phyloP scores from a whole-genome alignment of 2,329 filamentous ascomycete genomes.

The Aspergillus novofumigatus region DNA sequence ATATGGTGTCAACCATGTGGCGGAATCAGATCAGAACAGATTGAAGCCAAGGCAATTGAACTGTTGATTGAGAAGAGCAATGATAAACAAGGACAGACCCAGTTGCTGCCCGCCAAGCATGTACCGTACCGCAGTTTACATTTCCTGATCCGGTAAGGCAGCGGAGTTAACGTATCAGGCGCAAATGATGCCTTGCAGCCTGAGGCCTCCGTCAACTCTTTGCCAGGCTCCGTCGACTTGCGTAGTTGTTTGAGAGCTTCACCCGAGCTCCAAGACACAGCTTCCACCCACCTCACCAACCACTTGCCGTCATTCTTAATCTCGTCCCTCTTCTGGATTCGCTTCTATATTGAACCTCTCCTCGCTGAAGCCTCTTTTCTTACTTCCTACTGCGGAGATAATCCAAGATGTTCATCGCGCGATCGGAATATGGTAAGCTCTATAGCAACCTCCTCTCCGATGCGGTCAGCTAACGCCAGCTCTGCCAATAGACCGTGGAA shows the following conservation, averaged over 20 bases:
- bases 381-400: constrained; percentile 23
- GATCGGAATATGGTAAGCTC: constrained; percentile 95
- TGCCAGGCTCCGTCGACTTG: constrained; percentile 33
- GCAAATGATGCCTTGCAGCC: constrained; percentile 12
- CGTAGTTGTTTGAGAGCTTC: constrained; percentile 33
- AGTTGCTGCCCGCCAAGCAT: constrained; percentile 3
- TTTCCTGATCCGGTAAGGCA: background rate
- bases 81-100: background rate
- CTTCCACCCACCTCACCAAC: constrained; percentile 15
- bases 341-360: background rate
- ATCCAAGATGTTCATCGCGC: constrained; percentile 95
- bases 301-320: background rate
- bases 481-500: constrained; percentile 72
- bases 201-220: constrained; percentile 21
- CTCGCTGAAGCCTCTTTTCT: background rate
- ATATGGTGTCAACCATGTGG: constrained; percentile 21
- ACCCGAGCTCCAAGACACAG: constrained; percentile 21
- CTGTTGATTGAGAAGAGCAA: background rate
- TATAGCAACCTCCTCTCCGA: constrained; percentile 21
- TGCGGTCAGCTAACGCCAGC: constrained; percentile 33
- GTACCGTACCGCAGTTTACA: constrained; percentile 11
- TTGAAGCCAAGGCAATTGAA: background rate
- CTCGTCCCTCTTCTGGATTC: background rate
- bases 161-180: constrained; percentile 7
- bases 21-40: background rate